Percentiles rank a stretch among this genome's conserved stretches.
Evolutionary conservation across 2,329 filamentous ascomycete species (phyloP).

Genomic region (Exophiala xenobiotica): DNA sequence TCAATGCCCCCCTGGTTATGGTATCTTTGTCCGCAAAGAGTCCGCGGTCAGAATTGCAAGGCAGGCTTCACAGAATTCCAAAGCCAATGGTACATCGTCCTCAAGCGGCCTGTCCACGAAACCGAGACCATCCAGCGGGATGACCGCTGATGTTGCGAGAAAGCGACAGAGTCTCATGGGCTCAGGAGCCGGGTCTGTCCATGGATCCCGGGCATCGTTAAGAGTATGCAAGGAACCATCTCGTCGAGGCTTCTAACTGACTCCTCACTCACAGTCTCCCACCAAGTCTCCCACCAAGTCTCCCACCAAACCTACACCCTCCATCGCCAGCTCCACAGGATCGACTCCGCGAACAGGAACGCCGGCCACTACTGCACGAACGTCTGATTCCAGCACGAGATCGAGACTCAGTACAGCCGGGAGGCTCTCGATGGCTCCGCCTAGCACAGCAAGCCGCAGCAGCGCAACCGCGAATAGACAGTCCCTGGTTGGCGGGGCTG

Average conservation of each 20-base stretch:
- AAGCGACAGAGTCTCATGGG: constrained; percentile 68
- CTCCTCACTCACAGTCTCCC: constrained; percentile 58
- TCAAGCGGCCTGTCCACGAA: constrained; percentile 35
- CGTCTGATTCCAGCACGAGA: constrained; percentile 46
- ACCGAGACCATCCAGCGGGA: constrained; percentile 42
- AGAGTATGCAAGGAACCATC: constrained; percentile 34
- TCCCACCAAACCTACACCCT: constrained; percentile 67
- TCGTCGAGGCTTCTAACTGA: constrained; percentile 1
- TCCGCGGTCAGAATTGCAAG: constrained; percentile 62
- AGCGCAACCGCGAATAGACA: constrained; percentile 12
- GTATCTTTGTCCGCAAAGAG: constrained; percentile 82
- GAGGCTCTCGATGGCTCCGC: constrained; percentile 68
- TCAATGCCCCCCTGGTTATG: constrained; percentile 66
- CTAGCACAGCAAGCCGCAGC: constrained; percentile 37
- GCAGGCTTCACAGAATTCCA: constrained; percentile 43
- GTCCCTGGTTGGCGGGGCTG: constrained; percentile 19
- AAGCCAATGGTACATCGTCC: constrained; percentile 31
- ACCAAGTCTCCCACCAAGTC: constrained; percentile 78
- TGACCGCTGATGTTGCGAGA: constrained; percentile 56
- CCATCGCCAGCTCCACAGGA: constrained; percentile 54
- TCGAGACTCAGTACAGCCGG: constrained; percentile 56
- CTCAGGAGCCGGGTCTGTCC: constrained; percentile 57
- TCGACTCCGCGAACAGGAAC: constrained; percentile 64
- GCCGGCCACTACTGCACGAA: constrained; percentile 56
- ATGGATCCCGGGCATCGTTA: constrained; percentile 36